phyloP scores from a whole-genome alignment of 2,329 filamentous ascomycete genomes.

The Tympanopsis confertula region DNA sequence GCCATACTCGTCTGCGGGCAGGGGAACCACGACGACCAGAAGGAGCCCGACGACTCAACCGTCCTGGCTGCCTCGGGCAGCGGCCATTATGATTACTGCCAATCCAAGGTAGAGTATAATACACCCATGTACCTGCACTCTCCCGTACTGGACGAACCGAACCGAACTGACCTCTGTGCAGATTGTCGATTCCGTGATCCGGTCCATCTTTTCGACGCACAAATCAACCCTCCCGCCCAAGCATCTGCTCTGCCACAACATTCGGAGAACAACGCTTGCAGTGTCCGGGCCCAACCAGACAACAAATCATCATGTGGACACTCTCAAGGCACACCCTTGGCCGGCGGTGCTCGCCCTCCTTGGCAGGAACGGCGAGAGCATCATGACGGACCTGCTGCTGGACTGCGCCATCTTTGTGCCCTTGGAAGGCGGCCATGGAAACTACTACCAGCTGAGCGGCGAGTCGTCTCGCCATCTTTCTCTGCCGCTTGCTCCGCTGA shows the following conservation, averaged over 20 bases:
- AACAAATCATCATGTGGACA: slow-evolving; percentile 60
- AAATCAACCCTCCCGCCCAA: slow-evolving; percentile 38
- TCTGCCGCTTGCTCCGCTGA: neutral
- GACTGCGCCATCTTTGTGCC: slow-evolving; percentile 66
- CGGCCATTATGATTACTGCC: slow-evolving; percentile 36
- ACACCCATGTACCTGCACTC: slow-evolving; percentile 3
- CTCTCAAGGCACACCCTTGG: slow-evolving; percentile 65
- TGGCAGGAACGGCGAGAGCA: slow-evolving; percentile 61
- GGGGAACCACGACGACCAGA: neutral
- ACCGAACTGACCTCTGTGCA: slow-evolving; percentile 17
- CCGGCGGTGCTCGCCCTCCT: slow-evolving; percentile 61
- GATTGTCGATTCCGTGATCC: slow-evolving; percentile 70
- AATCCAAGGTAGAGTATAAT: slow-evolving; percentile 45
- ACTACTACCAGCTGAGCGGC: slow-evolving; percentile 74
- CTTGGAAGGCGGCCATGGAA: slow-evolving; percentile 46
- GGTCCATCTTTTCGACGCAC: slow-evolving; percentile 58
- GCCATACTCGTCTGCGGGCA: slow-evolving; percentile 50
- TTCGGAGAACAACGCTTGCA: too few species aligned
- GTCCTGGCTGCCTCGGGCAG: slow-evolving; percentile 39
- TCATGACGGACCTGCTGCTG: slow-evolving; percentile 68
- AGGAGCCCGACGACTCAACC: neutral
- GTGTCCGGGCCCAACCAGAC: too few species aligned
- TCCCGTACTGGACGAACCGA: neutral
- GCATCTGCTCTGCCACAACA: slow-evolving; percentile 78
- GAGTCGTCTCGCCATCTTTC: slow-evolving; percentile 11